A percentile compares a stretch with the other conserved stretches of the same genome.
Evolutionary conservation across 495 filamentous ascomycete genomes (phyloP).

Genomic region (Tuber borchii): DNA sequence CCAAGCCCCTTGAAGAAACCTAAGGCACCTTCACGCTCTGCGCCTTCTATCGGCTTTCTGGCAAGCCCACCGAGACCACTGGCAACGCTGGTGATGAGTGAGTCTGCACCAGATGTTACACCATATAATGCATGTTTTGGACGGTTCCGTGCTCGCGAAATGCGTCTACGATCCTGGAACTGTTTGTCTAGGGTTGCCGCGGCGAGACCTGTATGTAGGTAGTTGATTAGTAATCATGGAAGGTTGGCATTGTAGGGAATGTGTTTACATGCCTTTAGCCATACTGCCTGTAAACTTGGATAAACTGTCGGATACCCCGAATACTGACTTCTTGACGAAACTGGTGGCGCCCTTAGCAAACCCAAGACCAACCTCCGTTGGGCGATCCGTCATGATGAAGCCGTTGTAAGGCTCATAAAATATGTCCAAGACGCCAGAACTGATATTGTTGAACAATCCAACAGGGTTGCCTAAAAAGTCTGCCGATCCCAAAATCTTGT

Average conservation of each 20-base stretch:
- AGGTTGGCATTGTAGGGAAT: neutral
- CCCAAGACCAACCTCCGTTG: conserved; percentile 86
- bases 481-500: conserved; percentile 91
- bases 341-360: conserved; percentile 94
- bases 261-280: conserved; percentile 60
- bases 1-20: conserved; percentile 97
- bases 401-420: conserved; percentile 99
- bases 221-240: neutral
- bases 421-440: conserved; percentile 90
- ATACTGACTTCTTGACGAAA: conserved; percentile 97
- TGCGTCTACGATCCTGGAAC: conserved; percentile 91
- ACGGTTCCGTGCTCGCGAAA: conserved; percentile 84
- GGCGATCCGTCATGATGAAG: conserved; percentile 87
- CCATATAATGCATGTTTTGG: conserved; percentile 96
- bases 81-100: conserved; percentile 83
- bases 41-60: conserved; percentile 86
- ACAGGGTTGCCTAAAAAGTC: conserved; percentile 99
- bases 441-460: conserved; percentile 95
- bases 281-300: conserved; percentile 95
- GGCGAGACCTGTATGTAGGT: conserved; percentile 52
- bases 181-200: conserved; percentile 96
- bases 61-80: conserved; percentile 89
- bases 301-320: conserved; percentile 90
- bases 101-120: conserved; percentile 90
- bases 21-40: conserved; percentile 85